phyloP scores from a whole-genome alignment of 2,329 filamentous ascomycete species.

The Fusarium stilboides region DNA sequence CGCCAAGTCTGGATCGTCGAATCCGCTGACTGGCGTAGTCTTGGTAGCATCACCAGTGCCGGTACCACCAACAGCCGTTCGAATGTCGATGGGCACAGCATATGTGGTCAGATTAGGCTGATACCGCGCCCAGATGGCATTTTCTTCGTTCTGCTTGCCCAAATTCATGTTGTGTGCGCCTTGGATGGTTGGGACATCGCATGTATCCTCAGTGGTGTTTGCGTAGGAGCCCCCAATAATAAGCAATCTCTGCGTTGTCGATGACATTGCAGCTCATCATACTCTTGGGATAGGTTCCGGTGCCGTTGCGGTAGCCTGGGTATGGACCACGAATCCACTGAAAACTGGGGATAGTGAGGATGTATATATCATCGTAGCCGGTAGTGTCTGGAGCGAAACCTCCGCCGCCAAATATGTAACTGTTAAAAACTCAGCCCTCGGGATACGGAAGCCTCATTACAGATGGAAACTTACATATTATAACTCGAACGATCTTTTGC shows the following conservation, averaged over 20 bases:
- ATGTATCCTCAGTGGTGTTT: constrained; percentile 1
- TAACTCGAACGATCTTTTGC: constrained; percentile 17
- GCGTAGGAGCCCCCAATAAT: constrained; percentile 10
- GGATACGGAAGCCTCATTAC: accelerated
- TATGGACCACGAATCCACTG: constrained; percentile 16
- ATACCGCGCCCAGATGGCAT: constrained; percentile 16
- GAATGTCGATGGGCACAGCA: constrained; percentile 6
- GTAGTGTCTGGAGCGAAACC: neutral
- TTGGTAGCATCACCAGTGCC: neutral
- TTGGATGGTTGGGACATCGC: constrained; percentile 3
- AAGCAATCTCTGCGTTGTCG: constrained; percentile 11
- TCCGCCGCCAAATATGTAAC: constrained; percentile 16
- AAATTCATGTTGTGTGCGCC: constrained; percentile 20
- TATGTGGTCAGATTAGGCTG: constrained; percentile 8
- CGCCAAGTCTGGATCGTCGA: constrained; percentile 14
- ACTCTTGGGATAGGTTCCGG: neutral
- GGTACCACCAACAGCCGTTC: constrained; percentile 3
- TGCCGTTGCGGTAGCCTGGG: constrained; percentile 2
- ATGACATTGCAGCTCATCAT: constrained; percentile 25
- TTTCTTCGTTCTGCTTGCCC: constrained; percentile 13
- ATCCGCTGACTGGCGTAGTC: constrained; percentile 16
- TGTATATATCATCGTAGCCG: constrained; percentile 22
- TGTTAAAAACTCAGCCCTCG: neutral
- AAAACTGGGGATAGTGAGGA: constrained; percentile 21
- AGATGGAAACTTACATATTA: constrained; percentile 6